A percentile compares a stretch with the other conserved stretches of the same genome.
These are phyloP conservation scores for Talaromyces liani DNA, from an alignment of 495 filamentous ascomycete species.

Conservation along the genomic window DNA sequence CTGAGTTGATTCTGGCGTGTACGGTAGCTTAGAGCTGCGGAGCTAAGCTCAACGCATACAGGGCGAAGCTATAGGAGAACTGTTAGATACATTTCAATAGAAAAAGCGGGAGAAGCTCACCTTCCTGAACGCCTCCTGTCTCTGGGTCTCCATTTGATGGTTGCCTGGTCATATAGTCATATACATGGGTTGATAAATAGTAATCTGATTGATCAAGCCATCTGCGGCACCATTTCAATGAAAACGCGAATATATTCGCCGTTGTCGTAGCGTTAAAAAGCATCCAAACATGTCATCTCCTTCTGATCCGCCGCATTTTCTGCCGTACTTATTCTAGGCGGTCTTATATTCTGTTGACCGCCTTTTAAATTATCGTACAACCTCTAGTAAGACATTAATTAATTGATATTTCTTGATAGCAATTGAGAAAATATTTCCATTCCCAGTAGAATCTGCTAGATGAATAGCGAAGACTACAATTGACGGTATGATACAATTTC, in stretches of 20 bases:
- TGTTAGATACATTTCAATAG: constrained; percentile 1
- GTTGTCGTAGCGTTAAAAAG: background rate
- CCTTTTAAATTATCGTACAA: background rate
- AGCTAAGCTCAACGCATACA: constrained; percentile 70
- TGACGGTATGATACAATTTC: background rate
- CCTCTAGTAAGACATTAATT: background rate
- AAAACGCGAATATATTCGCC: background rate
- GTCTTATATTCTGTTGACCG: constrained; percentile 9
- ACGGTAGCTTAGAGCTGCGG: constrained; percentile 54
- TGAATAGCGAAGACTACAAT: background rate
- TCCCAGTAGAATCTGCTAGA: background rate
- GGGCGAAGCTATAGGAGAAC: constrained; percentile 53
- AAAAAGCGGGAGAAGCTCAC: constrained; percentile 15
- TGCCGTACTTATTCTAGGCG: constrained; percentile 6
- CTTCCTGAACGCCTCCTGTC: constrained; percentile 35
- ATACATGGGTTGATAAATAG: background rate
- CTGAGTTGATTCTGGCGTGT: constrained; percentile 43
- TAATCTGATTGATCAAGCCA: background rate
- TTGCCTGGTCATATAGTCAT: background rate
- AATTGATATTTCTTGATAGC: background rate
- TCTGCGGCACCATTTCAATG: background rate
- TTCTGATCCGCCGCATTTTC: constrained; percentile 10
- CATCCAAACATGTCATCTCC: background rate
- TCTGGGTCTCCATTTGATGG: constrained; percentile 26
- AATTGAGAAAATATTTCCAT: background rate